Conservation (phyloP, 306 rosid genomes). For the Lathyrus tuberosus region DNA sequence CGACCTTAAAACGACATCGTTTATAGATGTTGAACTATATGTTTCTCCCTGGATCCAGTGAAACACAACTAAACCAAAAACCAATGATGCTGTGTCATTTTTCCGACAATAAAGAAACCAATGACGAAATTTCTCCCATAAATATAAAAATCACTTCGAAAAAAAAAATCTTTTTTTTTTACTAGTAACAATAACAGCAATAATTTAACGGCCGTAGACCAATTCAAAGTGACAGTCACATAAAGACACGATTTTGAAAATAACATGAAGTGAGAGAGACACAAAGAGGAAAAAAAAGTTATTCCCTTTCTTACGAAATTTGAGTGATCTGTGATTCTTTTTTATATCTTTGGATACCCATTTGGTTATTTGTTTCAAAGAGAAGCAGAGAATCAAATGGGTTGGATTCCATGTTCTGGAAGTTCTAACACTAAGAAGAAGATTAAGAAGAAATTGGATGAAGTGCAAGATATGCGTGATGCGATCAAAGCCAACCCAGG, state of each 20-base stretch:
- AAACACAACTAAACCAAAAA: slow-evolving; percentile 39
- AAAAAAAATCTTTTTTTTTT: neutral
- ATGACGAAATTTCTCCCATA: slow-evolving; percentile 32
- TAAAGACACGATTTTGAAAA: neutral
- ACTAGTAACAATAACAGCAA: neutral
- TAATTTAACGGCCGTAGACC: neutral
- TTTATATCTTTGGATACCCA: neutral
- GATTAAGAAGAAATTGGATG: slow-evolving; percentile 54
- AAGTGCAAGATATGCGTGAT: slow-evolving; percentile 54
- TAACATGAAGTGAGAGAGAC: slow-evolving; percentile 9
- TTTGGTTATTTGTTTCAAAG: slow-evolving; percentile 18
- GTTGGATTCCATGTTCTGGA: slow-evolving; percentile 94
- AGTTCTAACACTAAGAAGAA: slow-evolving; percentile 57
- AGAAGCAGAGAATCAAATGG: slow-evolving; percentile 47
- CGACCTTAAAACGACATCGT: slow-evolving; percentile 42
- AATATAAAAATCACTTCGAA: neutral
- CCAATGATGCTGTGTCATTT: slow-evolving; percentile 39
- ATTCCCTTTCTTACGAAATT: slow-evolving; percentile 34
- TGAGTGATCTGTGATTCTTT: slow-evolving; percentile 23
- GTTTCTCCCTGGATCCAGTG: slow-evolving; percentile 35
- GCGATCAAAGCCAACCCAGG: slow-evolving; percentile 68
- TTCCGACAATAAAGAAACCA: slow-evolving; percentile 35
- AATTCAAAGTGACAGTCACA: slow-evolving; percentile 19
- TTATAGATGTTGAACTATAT: neutral
- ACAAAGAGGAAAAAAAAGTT: slow-evolving; percentile 3